These are phyloP conservation scores for Wickerhamomyces kurtzmanii DNA, from an alignment of 805 yeast genomes.

Conservation along the genomic window DNA sequence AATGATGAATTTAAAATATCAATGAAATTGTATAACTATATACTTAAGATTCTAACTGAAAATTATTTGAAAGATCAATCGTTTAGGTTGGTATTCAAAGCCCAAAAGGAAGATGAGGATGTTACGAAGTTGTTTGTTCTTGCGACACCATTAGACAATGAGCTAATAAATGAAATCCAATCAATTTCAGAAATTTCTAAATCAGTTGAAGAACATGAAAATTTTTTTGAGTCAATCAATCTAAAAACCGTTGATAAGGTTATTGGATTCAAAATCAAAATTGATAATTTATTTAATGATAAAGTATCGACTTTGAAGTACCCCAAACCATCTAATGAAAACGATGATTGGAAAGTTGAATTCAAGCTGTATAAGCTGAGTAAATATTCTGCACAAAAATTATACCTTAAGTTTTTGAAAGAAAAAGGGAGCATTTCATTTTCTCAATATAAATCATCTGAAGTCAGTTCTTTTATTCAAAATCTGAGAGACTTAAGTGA, in stretches of 20 bases:
- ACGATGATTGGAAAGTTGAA: constrained; percentile 23
- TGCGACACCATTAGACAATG: constrained; percentile 20
- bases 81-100: constrained; percentile 23
- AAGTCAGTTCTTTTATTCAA: constrained; percentile 11
- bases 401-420: constrained; percentile 14
- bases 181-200: constrained; percentile 5
- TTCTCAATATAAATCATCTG: constrained; percentile 4
- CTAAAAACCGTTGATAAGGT: constrained; percentile 12
- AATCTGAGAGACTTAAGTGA: constrained; percentile 18
- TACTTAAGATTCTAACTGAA: constrained; percentile 28
- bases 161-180: constrained; percentile 16
- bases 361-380: constrained; percentile 18
- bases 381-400: constrained; percentile 6
- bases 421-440: constrained; percentile 13
- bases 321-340: constrained; percentile 13
- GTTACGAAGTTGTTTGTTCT: constrained; percentile 22
- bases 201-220: constrained; percentile 4
- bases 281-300: constrained; percentile 27
- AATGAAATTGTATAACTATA: constrained; percentile 36
- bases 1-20: constrained; percentile 60
- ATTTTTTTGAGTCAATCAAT: constrained; percentile 11
- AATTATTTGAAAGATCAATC: constrained; percentile 21
- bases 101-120: constrained; percentile 6
- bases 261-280: constrained; percentile 27
- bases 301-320: constrained; percentile 9